A percentile compares a stretch with the other conserved stretches of the same genome.
phyloP scores from a whole-genome alignment of 768 basidiomycete genomes.

The Suillus occidentalis region DNA sequence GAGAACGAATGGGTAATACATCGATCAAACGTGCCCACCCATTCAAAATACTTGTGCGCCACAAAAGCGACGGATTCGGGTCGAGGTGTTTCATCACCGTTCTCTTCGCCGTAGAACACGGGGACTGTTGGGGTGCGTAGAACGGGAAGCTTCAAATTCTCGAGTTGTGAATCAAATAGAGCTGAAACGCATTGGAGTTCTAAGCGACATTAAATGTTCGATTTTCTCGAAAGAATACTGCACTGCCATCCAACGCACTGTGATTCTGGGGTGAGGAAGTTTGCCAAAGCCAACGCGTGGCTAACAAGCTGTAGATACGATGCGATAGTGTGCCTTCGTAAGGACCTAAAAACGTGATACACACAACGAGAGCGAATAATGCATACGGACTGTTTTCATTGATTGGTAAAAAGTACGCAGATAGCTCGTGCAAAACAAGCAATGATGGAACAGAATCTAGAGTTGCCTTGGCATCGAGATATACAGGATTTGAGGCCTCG shows the following conservation, averaged over 20 bases:
- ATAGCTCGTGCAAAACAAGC: conserved; percentile 62
- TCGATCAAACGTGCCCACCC: conserved; percentile 44
- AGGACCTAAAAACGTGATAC: not conserved
- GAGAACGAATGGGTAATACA: conserved; percentile 28
- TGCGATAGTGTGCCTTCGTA: conserved; percentile 38
- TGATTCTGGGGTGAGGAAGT: conserved; percentile 33
- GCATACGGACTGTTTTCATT: conserved; percentile 25
- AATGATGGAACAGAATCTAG: conserved; percentile 45
- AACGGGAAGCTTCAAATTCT: conserved; percentile 50
- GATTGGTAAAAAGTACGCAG: conserved; percentile 47
- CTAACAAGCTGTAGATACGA: conserved; percentile 53
- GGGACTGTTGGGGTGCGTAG: conserved; percentile 29
- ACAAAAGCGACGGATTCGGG: conserved; percentile 40
- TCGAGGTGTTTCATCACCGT: conserved; percentile 20
- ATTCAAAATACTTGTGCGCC: conserved; percentile 56
- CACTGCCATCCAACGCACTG: conserved; percentile 17
- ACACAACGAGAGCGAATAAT: not conserved
- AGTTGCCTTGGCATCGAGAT: conserved; percentile 32
- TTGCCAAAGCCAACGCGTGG: conserved; percentile 44
- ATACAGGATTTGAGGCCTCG: conserved; percentile 19
- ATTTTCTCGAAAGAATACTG: not conserved
- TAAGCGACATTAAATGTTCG: not conserved
- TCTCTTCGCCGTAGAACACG: conserved; percentile 18
- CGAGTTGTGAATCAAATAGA: conserved; percentile 63
- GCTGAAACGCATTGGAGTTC: conserved; percentile 37